Evolutionary conservation across 1,284 basidiomycete genomes (phyloP), one percentile per base, ranked within the genome.

Genomic region (Tausonia pullulans): DNA sequence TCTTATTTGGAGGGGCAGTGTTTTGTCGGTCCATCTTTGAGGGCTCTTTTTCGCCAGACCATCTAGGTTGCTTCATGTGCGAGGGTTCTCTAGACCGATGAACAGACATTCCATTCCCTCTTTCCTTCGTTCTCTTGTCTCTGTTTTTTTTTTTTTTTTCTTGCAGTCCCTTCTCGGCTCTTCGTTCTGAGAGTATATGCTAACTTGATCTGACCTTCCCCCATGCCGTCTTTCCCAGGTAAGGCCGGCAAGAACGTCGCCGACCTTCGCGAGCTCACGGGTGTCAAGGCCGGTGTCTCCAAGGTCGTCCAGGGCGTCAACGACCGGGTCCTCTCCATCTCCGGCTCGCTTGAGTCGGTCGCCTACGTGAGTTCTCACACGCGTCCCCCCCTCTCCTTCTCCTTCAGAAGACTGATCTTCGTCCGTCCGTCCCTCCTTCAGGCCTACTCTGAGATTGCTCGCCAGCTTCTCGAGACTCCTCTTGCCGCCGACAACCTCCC

Each of bases 261-360:
- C 69, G 89, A 93, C 78, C 84, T 98, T 71, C 85, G 95, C 69
- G 90, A 95, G 72, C 85, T 89, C 74, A 96, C 93, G 58, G 91
- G 90, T 70, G 93, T 96, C 79, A 98, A 94, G 80, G 94, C 95
- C 67, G 95, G 95, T 73, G 95, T 98, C 75, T 92, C 87, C 83
- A 98, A 97, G 79, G 94, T 98, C 79, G 92, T 96, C 67, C 86
- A 86, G 64, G 95, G 95, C 71, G 92, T 98, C 68, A 92, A 96
- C 76, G 95, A 98, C 79, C 89, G 95, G 71, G 92, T 98, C 72
- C 85, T 98, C 74, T 92, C 88, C 72, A 88, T 98, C 76, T 87
- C 84, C 68, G 95, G 95, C 67, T 84, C 88, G 62, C 86, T 95
- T 71, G 90, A 96, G 71, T 87, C 85, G 69, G 89, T 98, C 69